phyloP scores from a whole-genome alignment of 1,284 basidiomycete genomes.

The Inonotus obliquus region DNA sequence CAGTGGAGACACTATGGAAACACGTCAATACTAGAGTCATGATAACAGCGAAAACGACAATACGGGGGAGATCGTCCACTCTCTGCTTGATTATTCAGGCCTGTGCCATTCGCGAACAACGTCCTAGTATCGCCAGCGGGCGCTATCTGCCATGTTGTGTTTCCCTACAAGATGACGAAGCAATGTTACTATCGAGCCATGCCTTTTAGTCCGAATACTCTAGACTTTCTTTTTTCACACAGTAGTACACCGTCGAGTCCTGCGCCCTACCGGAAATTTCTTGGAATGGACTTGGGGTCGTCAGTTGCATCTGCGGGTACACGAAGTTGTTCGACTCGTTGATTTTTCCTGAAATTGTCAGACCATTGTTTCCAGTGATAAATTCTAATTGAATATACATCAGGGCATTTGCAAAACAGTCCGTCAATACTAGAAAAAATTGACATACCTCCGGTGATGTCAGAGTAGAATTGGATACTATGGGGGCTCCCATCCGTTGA shows the following conservation, averaged over 20 bases:
- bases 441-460: constrained; percentile 27
- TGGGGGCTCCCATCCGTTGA: constrained; percentile 32
- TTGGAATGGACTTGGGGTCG: constrained; percentile 23
- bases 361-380: constrained; percentile 30
- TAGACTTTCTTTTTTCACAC: constrained; percentile 26
- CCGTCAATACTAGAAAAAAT: not conserved
- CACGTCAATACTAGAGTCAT: constrained; percentile 15
- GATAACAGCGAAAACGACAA: constrained; percentile 19
- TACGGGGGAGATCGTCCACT: constrained; percentile 27
- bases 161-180: constrained; percentile 21
- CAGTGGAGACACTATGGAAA: not conserved
- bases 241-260: constrained; percentile 34
- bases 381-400: constrained; percentile 26
- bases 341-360: constrained; percentile 29
- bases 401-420: not conserved
- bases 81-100: constrained; percentile 31
- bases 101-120: constrained; percentile 29
- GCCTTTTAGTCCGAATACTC: not conserved
- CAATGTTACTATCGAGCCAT: not conserved
- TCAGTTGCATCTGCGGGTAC: constrained; percentile 28
- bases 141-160: constrained; percentile 33
- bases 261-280: constrained; percentile 31
- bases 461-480: constrained; percentile 35
- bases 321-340: constrained; percentile 21
- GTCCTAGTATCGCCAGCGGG: constrained; percentile 27